Base-by-base conservation (phyloP, 2,329 filamentous ascomycete genomes). In the Dichotomopilus funicola region DNA sequence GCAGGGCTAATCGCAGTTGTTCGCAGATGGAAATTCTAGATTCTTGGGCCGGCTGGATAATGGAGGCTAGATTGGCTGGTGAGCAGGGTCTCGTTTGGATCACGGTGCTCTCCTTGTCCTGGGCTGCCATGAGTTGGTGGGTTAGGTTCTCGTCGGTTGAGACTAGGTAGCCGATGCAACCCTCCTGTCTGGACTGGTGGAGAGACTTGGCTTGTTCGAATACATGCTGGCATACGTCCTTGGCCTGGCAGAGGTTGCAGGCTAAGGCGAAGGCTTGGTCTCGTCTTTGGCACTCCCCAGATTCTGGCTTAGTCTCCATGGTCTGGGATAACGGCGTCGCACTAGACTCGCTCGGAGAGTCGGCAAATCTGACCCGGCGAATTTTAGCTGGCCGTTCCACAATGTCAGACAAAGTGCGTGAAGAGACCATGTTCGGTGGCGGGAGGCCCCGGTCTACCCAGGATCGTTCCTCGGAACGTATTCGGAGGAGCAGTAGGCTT, bases 151-250 rank as follows among this genome's bases (percentile, higher is more conserved):
- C 49, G 33, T 31, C 12, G n/a, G 49, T 44, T 31, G 13, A n/a
- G 19, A 27, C 19, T 0, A 51, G 33, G 33, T 51, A 51, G n/a
- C 49, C 49, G 12, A 51, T 11, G 5, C 49, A 51, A 13, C 49
- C 40, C n/a, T 51, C 49, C n/a, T 51, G 9, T 11, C 31, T 27
- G 6, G 49, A 45, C 11, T 45, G 49, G 5, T 51, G 34, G 34
- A 44, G 13, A 0, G 34, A 10, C 4, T 51, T 45, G 2, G 33
- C 49, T 10, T 27, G 37, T 5, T 51, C 49, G n/a, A 51, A 51
- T 5, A 51, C 41, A 35, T 51, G 49, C 9, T 51, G 49, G 13
- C 49, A 51, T 6, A 51, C 49, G 13, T 51, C 49, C 13, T 45
- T 45, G 7, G 49, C 19, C 3, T 51, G 41, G 19, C 49, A 51